These are phyloP conservation scores for Claviceps arundinis DNA, from an alignment of 2,329 filamentous ascomycete species.

Conservation along the genomic window DNA sequence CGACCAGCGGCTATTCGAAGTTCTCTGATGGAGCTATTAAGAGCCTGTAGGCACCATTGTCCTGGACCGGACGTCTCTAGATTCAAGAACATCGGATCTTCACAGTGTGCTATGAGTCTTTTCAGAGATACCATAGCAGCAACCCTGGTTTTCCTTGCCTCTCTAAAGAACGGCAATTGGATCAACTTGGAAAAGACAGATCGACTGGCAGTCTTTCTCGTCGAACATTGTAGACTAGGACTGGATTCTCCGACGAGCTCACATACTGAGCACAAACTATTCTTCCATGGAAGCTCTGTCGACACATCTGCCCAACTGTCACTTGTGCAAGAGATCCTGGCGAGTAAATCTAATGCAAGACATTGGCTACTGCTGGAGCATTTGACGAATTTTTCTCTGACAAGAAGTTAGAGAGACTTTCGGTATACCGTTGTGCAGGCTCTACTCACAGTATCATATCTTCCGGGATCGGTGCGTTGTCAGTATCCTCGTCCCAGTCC, in stretches of 20 bases:
- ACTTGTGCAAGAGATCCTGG: conserved; percentile 28
- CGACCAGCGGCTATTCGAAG: conserved; percentile 67
- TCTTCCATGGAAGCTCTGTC: too few species aligned
- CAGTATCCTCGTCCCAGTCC: conserved; percentile 5
- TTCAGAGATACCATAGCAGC: conserved; percentile 59
- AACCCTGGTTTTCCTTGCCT: conserved; percentile 50
- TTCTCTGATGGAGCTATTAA: conserved; percentile 76
- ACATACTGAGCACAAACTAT: conserved; percentile 14
- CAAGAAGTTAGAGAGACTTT: conserved; percentile 10
- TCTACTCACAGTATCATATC: conserved; percentile 33
- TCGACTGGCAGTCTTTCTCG: conserved; percentile 25
- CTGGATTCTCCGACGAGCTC: conserved; percentile 5
- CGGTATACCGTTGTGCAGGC: background rate
- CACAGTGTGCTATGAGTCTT: conserved; percentile 54
- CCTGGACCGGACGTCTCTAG: conserved; percentile 56
- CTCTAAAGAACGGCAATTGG: conserved; percentile 29
- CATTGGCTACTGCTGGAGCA: conserved; percentile 37
- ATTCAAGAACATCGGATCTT: conserved; percentile 45
- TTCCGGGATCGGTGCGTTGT: conserved; percentile 17
- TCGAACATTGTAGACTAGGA: conserved; percentile 1
- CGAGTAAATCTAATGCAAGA: conserved; percentile 39
- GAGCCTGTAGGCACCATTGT: conserved; percentile 67
- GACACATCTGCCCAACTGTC: conserved; percentile 5
- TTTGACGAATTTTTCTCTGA: conserved; percentile 28
- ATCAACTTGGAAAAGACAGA: conserved; percentile 33